These are phyloP conservation scores for Russula foetens DNA, from an alignment of 768 basidiomycete species.

Conservation along the genomic window DNA sequence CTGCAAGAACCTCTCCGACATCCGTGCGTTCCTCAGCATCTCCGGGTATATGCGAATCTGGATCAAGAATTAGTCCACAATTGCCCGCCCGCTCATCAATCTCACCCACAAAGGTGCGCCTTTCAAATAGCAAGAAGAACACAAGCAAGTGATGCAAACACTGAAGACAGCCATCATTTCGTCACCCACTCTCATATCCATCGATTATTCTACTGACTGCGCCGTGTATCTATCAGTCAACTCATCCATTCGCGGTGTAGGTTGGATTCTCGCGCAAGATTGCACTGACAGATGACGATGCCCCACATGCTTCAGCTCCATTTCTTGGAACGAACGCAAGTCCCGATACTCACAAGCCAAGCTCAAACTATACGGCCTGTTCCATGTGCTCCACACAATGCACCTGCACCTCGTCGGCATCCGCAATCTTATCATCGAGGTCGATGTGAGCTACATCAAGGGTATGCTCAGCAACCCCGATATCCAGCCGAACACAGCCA, in stretches of 20 bases:
- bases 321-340: constrained; percentile 13
- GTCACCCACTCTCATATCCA: constrained; percentile 19
- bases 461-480: too few species aligned
- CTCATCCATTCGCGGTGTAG: too few species aligned
- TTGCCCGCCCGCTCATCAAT: constrained; percentile 4
- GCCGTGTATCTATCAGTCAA: too few species aligned
- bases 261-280: constrained; percentile 20
- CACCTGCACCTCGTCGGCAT: constrained; percentile 26
- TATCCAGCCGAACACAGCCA: constrained; percentile 29
- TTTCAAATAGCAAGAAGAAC: not conserved
- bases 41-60: too few species aligned
- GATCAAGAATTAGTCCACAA: too few species aligned
- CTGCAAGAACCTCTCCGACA: too few species aligned
- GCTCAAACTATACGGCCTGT: constrained; percentile 24
- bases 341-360: constrained; percentile 23
- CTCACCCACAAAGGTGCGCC: constrained; percentile 21
- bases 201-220: constrained; percentile 23
- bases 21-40: too few species aligned
- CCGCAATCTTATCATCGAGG: constrained; percentile 22
- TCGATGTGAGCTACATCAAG: constrained; percentile 34
- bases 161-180: not conserved
- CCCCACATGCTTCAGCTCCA: not conserved
- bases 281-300: not conserved
- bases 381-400: not conserved
- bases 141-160: not conserved